phyloP scores from a whole-genome alignment of 177 flowering plant species.

The Vitis hybrid region DNA sequence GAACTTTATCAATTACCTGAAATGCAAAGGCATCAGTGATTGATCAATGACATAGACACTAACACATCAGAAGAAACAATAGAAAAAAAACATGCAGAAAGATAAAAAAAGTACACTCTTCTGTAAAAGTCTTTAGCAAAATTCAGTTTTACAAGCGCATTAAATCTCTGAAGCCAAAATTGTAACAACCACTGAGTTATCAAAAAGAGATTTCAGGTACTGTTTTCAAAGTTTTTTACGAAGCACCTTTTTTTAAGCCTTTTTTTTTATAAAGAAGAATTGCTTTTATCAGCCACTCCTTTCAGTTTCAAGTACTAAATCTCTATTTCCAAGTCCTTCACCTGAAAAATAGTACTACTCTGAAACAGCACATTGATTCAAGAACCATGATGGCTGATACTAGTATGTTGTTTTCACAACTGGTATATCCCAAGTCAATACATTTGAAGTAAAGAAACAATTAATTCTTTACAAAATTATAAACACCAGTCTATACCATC shows the following conservation, averaged over 20 bases:
- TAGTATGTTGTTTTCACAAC: too few relatives aligned
- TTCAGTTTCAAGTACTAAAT: neutral
- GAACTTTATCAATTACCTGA: conserved; percentile 46
- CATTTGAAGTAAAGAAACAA: too few relatives aligned
- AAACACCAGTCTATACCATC: too few relatives aligned
- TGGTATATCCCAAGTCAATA: too few relatives aligned
- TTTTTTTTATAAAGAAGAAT: too few relatives aligned
- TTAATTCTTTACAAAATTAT: too few relatives aligned
- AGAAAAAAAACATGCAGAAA: neutral
- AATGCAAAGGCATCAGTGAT: conserved; percentile 4
- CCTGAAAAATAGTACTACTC: neutral
- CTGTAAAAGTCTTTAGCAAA: neutral
- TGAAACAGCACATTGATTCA: neutral
- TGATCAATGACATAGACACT: neutral
- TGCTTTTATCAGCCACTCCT: neutral
- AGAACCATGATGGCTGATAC: too few relatives aligned
- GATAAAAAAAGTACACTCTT: neutral
- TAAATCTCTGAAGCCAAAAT: too few relatives aligned
- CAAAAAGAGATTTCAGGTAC: too few relatives aligned
- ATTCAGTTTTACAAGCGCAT: neutral
- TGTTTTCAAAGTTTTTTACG: neutral
- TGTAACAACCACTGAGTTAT: neutral
- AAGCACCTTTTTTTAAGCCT: neutral
- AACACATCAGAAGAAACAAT: neutral
- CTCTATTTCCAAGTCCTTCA: neutral